Evolutionary conservation across 768 basidiomycete species (phyloP).

Genomic region (Cubamyces sp.): DNA sequence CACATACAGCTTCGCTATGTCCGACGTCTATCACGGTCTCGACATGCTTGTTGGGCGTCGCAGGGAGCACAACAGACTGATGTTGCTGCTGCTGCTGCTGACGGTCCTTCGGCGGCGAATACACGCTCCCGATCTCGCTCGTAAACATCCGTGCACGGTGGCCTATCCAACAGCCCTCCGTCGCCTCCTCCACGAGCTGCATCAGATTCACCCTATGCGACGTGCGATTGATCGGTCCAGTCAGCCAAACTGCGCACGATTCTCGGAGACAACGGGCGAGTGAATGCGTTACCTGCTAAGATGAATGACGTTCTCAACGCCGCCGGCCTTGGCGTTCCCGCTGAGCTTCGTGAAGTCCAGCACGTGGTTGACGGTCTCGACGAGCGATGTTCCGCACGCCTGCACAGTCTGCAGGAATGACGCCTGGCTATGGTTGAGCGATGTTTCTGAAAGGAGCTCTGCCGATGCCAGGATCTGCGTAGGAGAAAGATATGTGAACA

Average conservation of each 20-base stretch:
- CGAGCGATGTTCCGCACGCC: constrained; percentile 92
- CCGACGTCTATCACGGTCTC: constrained; percentile 92
- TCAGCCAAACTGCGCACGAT: neutral
- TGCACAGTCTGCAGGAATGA: constrained; percentile 93
- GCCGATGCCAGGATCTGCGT: constrained; percentile 84
- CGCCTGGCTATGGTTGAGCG: constrained; percentile 77
- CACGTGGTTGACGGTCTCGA: constrained; percentile 97
- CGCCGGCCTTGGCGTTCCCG: constrained; percentile 79
- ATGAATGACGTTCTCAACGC: constrained; percentile 75
- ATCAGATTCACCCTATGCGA: constrained; percentile 65
- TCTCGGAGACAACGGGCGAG: neutral
- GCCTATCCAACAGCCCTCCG: constrained; percentile 95
- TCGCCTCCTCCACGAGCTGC: constrained; percentile 84
- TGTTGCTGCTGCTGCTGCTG: constrained; percentile 47
- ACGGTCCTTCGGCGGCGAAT: constrained; percentile 77
- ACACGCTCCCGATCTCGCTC: constrained; percentile 88
- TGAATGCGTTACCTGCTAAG: constrained; percentile 56
- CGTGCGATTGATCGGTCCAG: neutral
- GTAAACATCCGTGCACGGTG: constrained; percentile 78
- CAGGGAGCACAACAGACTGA: constrained; percentile 39
- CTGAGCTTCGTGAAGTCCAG: constrained; percentile 95
- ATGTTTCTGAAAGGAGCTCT: constrained; percentile 85
- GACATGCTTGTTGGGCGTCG: constrained; percentile 50
- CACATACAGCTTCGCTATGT: constrained; percentile 62
- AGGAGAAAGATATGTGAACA: neutral